These are phyloP conservation scores for Bacidia rubella DNA, from an alignment of 495 filamentous ascomycete species.

Conservation along the genomic window DNA sequence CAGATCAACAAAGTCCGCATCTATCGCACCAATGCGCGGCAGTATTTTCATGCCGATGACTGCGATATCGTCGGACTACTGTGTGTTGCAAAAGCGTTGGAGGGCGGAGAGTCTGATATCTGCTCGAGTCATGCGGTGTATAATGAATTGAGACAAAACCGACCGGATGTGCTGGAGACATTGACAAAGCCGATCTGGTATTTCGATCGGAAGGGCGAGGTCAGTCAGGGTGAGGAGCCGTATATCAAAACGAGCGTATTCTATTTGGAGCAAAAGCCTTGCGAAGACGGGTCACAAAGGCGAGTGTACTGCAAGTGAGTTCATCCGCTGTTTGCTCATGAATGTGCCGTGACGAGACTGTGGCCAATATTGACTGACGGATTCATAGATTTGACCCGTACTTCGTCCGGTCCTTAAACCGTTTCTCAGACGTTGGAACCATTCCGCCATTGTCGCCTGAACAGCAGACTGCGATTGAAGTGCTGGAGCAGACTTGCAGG, in stretches of 20 bases:
- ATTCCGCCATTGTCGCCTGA: slow-evolving; percentile 52
- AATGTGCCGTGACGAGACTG: too few species aligned
- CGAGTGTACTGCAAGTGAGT: too few species aligned
- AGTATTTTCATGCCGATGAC: slow-evolving; percentile 75
- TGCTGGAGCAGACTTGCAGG: slow-evolving; percentile 56
- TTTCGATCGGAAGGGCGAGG: slow-evolving; percentile 88
- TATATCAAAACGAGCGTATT: slow-evolving; percentile 63
- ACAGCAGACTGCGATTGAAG: slow-evolving; percentile 47
- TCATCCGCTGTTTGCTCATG: too few species aligned
- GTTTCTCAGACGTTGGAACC: slow-evolving; percentile 51
- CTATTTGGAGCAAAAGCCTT: slow-evolving; percentile 39
- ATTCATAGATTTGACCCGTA: slow-evolving; percentile 74
- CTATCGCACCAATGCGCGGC: slow-evolving; percentile 75
- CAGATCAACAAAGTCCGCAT: slow-evolving; percentile 76
- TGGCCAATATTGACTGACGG: too few species aligned
- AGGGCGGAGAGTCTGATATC: slow-evolving; percentile 78
- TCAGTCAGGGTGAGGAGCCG: slow-evolving; percentile 55
- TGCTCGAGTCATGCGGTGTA: slow-evolving; percentile 69
- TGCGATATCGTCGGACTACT: slow-evolving; percentile 75
- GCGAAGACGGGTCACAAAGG: too few species aligned
- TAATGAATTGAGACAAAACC: slow-evolving; percentile 60
- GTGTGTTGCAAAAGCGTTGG: slow-evolving; percentile 62
- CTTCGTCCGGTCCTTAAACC: slow-evolving; percentile 51
- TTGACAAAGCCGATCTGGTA: slow-evolving; percentile 76
- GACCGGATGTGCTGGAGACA: slow-evolving; percentile 64